Evolutionary conservation across 1,139 yeast species (phyloP), one percentile per base, ranked within the genome.

Genomic region (Diutina scorzettiae): DNA sequence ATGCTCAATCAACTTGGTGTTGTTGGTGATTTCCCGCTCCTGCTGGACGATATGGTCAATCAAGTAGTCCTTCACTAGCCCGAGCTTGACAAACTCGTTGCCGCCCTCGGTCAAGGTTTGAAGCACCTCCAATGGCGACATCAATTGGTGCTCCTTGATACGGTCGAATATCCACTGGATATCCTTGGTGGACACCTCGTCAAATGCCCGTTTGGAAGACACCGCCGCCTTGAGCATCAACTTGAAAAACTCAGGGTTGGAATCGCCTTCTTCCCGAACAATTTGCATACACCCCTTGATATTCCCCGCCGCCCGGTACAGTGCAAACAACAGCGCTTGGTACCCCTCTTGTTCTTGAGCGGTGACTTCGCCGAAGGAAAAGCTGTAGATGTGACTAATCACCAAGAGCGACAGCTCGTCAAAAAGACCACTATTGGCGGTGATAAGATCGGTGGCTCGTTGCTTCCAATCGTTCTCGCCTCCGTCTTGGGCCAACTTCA

Each of bases 41-140:
- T 82, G 84, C 4, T 63, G 59, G 42, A 74, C 71, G 42, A 89
- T 71, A 48, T 76, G 71, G 16, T 76, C 78, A 11, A 83, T 64
- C 37, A 93, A 62, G 47, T 80, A 79, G 23, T 79, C 79, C 54
- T 81, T 81, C 29, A 91, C 70, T 16, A 83, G 59, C 0, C 94
- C 95, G 37, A 86, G 71, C 0, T 85, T 78, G 0, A 89, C 76
- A 36, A 74, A 79, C 6, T 76, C 78, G 41, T 77, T 18, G 3
- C 39, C 39, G 3, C 76, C 21, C 53, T 55, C 42, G 37, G 89
- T 72, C 41, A 91, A 59, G 1, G 80, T 73, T 47, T 82, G 81
- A 12, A 91, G 65, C 1, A 91, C 66, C 50, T 89, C 96, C 28
- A 86, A 58, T 0, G 95, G 86, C 1, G 93, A 71, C 62, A 85